Evolutionary conservation across 139 green algal genomes (phyloP).

Genomic region (Penium margaritaceum): DNA sequence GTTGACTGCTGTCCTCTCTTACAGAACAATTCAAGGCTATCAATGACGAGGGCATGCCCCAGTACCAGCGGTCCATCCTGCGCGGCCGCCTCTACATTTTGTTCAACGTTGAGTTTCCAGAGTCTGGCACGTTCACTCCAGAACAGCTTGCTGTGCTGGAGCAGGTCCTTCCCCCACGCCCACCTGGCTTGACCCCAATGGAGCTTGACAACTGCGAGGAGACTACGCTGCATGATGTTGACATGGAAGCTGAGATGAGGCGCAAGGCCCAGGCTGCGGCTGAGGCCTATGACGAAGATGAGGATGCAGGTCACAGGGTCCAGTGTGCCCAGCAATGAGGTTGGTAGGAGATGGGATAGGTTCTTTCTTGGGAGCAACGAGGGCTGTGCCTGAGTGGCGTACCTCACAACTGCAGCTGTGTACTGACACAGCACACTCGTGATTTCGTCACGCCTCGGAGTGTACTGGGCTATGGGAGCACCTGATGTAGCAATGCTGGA

Average conservation of each 20-base stretch:
- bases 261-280: conserved; percentile 58
- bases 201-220: conserved; percentile 71
- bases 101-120: conserved; percentile 72
- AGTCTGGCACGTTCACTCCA: conserved; percentile 60
- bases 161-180: conserved; percentile 58
- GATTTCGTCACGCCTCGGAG: no score
- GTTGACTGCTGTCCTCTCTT: background rate
- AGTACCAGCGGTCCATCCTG: conserved; percentile 75
- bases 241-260: conserved; percentile 86
- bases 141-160: conserved; percentile 42
- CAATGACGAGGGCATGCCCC: conserved; percentile 92
- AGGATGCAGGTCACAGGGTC: conserved; percentile 61
- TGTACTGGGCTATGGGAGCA: no score
- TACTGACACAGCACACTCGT: no score
- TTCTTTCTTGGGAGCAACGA: no score
- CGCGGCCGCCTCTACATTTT: conserved; percentile 55
- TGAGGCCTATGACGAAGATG: conserved; percentile 74
- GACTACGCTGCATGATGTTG: conserved; percentile 56
- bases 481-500: no score
- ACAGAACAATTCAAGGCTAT: conserved; percentile 52
- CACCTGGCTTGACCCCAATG: conserved; percentile 52
- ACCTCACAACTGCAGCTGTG: no score
- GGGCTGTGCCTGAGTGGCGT: no score
- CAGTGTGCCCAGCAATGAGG: conserved; percentile 92
- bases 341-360: background rate